Base-by-base conservation (phyloP, 306 rosid species). In the Cucurbita maxima region DNA sequence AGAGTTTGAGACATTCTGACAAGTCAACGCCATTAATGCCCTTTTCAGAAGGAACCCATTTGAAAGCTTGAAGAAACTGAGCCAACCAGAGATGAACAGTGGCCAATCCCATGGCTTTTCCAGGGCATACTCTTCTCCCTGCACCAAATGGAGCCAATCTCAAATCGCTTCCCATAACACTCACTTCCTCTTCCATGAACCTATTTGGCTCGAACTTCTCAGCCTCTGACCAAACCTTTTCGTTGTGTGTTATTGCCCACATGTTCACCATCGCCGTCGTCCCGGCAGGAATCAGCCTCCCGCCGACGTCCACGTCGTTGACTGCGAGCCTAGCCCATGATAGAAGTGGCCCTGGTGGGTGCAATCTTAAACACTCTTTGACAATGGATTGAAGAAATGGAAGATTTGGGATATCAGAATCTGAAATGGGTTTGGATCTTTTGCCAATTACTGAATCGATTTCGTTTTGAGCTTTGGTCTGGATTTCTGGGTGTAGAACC, bases 181-280 rank as follows among this genome's bases (percentile, higher is more conserved):
- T 66, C 18, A 84, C 44, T 15, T 82, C 80, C 40, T 69, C 74
- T 6, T 67, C 80, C 51, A 81, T 56, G 68, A 84, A 84, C 4
- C 88, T 47, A 58, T 82, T 81, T 3, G 88, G 88, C 5, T 36
- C 78, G 13, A 82, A 84, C 76, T 40, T 50, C 9, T 71, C 57
- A 0, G 88, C 80, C 18, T 82, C 83, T 1, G 50, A 5, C 88
- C 88, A 84, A 1, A 81, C 54, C 3, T 25, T 75, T 10, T 52
- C 72, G n/a, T 84, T 78, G 13, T 84, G 88, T 1, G 85, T 76
- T 37, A 84, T 84, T 3, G 85, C 79, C 88, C 85, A 84, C 85
- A 84, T 84, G 78, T 84, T 84, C 19, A 84, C 88, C 84, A 84
- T 82, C 34, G 88, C 84, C 5, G 85, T 82, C 0, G 85, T 82